A percentile compares a stretch with the other conserved stretches of the same genome.
Conservation (phyloP, 2,329 filamentous ascomycete species). For the Aotearoamyces nothofagi region DNA sequence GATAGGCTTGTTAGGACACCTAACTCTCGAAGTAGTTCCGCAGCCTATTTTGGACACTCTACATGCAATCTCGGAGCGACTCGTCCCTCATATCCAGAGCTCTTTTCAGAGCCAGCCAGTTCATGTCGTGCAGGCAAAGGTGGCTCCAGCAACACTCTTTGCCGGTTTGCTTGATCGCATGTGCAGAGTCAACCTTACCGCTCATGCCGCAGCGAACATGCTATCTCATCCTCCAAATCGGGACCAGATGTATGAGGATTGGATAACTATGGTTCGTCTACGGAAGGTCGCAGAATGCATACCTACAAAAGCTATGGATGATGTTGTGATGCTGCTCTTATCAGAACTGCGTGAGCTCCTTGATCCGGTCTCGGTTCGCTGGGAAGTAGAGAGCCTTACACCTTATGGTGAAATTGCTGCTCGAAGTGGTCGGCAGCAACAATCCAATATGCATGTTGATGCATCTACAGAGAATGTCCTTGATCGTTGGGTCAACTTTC, state of each 20-base stretch:
- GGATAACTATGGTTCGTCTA: constrained; percentile 51
- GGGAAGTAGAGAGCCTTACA: constrained; percentile 47
- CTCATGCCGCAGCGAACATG: constrained; percentile 88
- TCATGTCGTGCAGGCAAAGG: constrained; percentile 76
- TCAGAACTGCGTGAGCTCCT: constrained; percentile 56
- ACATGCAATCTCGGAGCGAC: constrained; percentile 66
- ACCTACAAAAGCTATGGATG: constrained; percentile 48
- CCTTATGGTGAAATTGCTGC: constrained; percentile 41
- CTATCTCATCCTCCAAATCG: constrained; percentile 78
- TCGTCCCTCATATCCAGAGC: constrained; percentile 69
- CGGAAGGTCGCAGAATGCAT: constrained; percentile 49
- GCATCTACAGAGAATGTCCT: constrained; percentile 48
- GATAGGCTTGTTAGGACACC: constrained; percentile 78
- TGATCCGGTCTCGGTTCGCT: constrained; percentile 49
- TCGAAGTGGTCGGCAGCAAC: constrained; percentile 27
- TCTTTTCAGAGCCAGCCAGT: constrained; percentile 74
- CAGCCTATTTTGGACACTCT: constrained; percentile 77
- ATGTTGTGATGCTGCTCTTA: constrained; percentile 45
- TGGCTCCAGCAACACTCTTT: constrained; percentile 80
- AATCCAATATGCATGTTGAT: constrained; percentile 22
- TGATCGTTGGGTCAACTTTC: constrained; percentile 63
- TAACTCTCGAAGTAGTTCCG: constrained; percentile 83
- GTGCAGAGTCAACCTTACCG: constrained; percentile 81
- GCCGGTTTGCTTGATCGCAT: constrained; percentile 74
- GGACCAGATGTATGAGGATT: constrained; percentile 91